Evolutionary conservation across 225 moss, liverwort and hornwort genomes (phyloP).

Genomic region (Takakia lepidozioides): DNA sequence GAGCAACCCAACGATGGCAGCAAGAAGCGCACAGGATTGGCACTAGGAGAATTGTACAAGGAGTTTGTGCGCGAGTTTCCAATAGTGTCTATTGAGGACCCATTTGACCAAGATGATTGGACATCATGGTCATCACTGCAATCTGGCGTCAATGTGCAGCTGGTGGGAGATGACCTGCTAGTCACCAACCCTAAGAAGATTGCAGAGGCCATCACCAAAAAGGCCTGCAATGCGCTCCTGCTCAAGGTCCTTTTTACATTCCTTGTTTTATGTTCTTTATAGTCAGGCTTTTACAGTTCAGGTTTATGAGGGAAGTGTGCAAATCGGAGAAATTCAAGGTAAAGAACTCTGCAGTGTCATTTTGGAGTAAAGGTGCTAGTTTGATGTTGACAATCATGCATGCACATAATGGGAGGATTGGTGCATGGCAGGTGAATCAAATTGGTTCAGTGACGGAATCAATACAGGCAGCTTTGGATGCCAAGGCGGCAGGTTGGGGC

Average conservation of each 20-base stretch:
- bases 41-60: slow-evolving; percentile 89
- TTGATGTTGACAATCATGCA: no score
- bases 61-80: slow-evolving; percentile 81
- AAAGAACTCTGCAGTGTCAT: background rate
- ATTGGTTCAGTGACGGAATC: slow-evolving; percentile 94
- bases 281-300: background rate
- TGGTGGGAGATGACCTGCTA: slow-evolving; percentile 87
- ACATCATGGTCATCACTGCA: slow-evolving; percentile 76
- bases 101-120: slow-evolving; percentile 98
- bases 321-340: background rate
- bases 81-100: slow-evolving; percentile 93
- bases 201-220: slow-evolving; percentile 77
- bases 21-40: slow-evolving; percentile 67
- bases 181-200: slow-evolving; percentile 97
- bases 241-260: slow-evolving; percentile 51
- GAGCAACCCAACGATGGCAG: slow-evolving; percentile 82
- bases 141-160: slow-evolving; percentile 61
- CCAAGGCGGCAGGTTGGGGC: slow-evolving; percentile 97
- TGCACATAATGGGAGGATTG: no score
- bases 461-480: slow-evolving; percentile 88
- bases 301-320: no score
- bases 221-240: slow-evolving; percentile 87
- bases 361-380: no score
- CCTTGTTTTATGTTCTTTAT: background rate
- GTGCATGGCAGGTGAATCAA: slow-evolving; percentile 64